These are phyloP conservation scores for Akanthomyces uredinophilus DNA, from an alignment of 2,329 filamentous ascomycete genomes.

Conservation along the genomic window DNA sequence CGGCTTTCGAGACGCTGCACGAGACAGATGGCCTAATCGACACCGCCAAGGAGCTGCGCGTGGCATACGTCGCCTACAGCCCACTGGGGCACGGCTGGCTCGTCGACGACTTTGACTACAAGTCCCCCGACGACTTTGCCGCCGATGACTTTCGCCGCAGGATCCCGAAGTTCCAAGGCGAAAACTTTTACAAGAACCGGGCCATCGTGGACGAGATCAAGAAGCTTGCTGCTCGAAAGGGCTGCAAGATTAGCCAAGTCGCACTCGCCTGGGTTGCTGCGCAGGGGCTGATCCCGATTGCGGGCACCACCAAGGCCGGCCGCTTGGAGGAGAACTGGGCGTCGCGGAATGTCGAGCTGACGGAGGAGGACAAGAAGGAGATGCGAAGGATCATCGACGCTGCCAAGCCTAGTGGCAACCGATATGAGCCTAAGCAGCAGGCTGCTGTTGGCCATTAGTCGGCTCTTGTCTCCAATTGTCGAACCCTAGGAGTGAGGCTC, in stretches of 20 bases:
- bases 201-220: conserved; percentile 37
- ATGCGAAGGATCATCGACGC: not conserved
- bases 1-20: conserved; percentile 36
- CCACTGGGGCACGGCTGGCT: conserved; percentile 44
- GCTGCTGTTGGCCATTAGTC: not conserved
- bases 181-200: conserved; percentile 40
- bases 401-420: not conserved
- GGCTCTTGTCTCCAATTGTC: no score
- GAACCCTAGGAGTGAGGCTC: no score
- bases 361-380: not conserved
- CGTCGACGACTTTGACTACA: conserved; percentile 37
- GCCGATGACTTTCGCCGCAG: conserved; percentile 16
- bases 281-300: conserved; percentile 40
- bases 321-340: conserved; percentile 37
- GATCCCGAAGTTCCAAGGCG: conserved; percentile 33
- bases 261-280: conserved; percentile 36
- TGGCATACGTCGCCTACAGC: conserved; percentile 42
- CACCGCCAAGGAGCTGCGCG: conserved; percentile 33
- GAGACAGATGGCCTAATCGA: conserved; percentile 37
- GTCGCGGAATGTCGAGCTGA: conserved; percentile 20
- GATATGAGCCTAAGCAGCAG: not conserved
- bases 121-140: conserved; percentile 41
- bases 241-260: conserved; percentile 30
- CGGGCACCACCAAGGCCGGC: conserved; percentile 37
- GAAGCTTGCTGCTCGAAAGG: conserved; percentile 30